A percentile compares a stretch with the other conserved stretches of the same genome.
Conservation (phyloP, 768 basidiomycete species). For the Leccinum boreale region DNA sequence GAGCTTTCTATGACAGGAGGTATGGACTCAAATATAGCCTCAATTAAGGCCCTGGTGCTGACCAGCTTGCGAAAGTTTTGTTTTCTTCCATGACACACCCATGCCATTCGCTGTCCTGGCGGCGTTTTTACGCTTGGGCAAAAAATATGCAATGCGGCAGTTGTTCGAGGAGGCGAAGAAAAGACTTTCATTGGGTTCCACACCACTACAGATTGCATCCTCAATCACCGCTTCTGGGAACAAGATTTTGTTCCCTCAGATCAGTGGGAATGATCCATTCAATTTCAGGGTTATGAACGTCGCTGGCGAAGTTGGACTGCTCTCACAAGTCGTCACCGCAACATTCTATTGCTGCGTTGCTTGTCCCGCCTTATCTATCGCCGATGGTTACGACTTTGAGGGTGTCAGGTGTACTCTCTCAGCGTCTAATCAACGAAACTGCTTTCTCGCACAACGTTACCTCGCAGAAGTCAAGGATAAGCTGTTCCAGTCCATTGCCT, state of each 20-base stretch:
- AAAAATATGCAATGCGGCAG: conserved; percentile 12
- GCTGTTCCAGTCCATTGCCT: background rate
- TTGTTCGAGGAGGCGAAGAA: conserved; percentile 9
- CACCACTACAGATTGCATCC: background rate
- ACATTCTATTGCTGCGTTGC: conserved; percentile 3
- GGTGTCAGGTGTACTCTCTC: conserved; percentile 1
- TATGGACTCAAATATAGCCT: background rate
- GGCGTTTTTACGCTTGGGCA: conserved; percentile 14
- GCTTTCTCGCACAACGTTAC: conserved; percentile 3
- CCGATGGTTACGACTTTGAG: conserved; percentile 9
- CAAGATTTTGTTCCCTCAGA: background rate
- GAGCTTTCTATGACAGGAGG: conserved; percentile 20
- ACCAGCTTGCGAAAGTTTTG: conserved; percentile 3
- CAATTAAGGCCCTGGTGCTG: background rate
- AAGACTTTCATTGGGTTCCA: background rate
- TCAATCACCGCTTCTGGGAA: background rate
- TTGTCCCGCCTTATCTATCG: conserved; percentile 5
- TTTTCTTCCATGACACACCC: background rate
- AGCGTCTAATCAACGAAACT: background rate
- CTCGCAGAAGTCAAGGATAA: background rate
- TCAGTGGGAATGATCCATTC: conserved; percentile 9
- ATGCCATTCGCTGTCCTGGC: conserved; percentile 10
- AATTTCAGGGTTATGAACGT: conserved; percentile 15
- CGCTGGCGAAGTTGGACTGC: conserved; percentile 10
- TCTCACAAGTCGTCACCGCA: background rate